Conservation (phyloP, 345 rosid genomes). For the Passiflora organensis region DNA sequence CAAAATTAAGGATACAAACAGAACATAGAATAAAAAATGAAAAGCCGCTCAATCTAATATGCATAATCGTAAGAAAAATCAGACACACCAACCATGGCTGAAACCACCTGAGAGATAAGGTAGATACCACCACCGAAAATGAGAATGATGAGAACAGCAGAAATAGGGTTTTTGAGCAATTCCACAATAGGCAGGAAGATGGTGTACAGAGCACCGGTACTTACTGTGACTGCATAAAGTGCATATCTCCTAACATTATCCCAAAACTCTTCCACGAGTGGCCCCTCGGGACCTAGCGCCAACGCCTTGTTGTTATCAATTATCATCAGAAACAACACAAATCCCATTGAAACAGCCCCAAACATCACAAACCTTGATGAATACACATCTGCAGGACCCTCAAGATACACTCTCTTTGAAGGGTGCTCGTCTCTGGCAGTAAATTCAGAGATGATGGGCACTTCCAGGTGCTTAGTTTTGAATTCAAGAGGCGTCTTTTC, state of each 20-base stretch:
- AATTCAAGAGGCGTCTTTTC: neutral
- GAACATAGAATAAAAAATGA: no score
- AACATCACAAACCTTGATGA: constrained; percentile 34
- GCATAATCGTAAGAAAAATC: constrained; percentile 68
- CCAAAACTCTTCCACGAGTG: constrained; percentile 89
- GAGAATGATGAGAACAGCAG: constrained; percentile 58
- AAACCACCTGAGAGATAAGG: constrained; percentile 66
- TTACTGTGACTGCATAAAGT: constrained; percentile 86
- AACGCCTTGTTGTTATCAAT: constrained; percentile 55
- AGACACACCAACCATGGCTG: constrained; percentile 76
- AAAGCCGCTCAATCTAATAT: constrained; percentile 21
- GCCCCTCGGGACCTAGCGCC: constrained; percentile 92
- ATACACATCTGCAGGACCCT: constrained; percentile 19
- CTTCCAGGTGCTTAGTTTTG: no score
- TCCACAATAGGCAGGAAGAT: constrained; percentile 56
- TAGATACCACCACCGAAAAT: constrained; percentile 61
- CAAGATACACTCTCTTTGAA: constrained; percentile 11
- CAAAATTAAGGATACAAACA: no score
- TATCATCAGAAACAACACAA: constrained; percentile 42
- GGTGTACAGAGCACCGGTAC: constrained; percentile 82
- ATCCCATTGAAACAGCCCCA: constrained; percentile 54
- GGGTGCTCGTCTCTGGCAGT: neutral
- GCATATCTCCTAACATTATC: constrained; percentile 94
- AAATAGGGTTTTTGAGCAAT: constrained; percentile 76
- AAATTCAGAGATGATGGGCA: no score